Evolutionary conservation across 164 flowering plant species (phyloP), one percentile per base, ranked within the genome.

Genomic region (Stephania cephalantha): DNA sequence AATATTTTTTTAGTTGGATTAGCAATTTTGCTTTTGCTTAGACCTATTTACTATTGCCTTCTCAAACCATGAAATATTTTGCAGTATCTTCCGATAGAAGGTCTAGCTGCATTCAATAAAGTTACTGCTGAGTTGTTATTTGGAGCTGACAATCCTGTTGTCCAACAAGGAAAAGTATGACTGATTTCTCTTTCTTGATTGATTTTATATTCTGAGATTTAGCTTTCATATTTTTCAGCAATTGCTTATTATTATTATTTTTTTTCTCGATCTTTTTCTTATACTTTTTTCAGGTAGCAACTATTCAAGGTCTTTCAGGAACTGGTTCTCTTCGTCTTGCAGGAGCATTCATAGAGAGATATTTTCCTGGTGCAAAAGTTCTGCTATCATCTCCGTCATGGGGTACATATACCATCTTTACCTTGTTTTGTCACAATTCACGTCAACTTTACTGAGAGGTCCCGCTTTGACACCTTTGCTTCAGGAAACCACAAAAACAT

Each of bases 1-100:
- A 73, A 44, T 74, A 15, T 72, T 81, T 64, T 64, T 71, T 3
- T 71, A 12, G 29, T 3, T 76, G 53, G 69, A 44, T 71, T 45
- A 8, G 7, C 10, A 67, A 22, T 7, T 10, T 15, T 66, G 2
- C 15, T 70, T 77, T 64, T 71, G 50, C 25, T 70, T 0, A 42
- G 30, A 55, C 61, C n/a, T 64, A 67, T 25, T 58, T 42, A 22
- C 7, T 73, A 73, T 68, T n/a, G 66, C 50, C 31, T 48, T 65
- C 18, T 35, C 30, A 46, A 65, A 17, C 44, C 64, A 20, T 35
- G 31, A 58, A 31, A 52, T 17, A 69, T 78, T 65, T 68, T 85
- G 82, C 82, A 95, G 99, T 95, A 95, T 86, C 98, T 95, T 31
- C 99, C 99, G n/a, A 95, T 95, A 35, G 99, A 95, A 84, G 99